Percentiles rank a stretch among this genome's conserved stretches.
Conservation (phyloP, 305 asterid species). For the Nicotiana rustica region DNA sequence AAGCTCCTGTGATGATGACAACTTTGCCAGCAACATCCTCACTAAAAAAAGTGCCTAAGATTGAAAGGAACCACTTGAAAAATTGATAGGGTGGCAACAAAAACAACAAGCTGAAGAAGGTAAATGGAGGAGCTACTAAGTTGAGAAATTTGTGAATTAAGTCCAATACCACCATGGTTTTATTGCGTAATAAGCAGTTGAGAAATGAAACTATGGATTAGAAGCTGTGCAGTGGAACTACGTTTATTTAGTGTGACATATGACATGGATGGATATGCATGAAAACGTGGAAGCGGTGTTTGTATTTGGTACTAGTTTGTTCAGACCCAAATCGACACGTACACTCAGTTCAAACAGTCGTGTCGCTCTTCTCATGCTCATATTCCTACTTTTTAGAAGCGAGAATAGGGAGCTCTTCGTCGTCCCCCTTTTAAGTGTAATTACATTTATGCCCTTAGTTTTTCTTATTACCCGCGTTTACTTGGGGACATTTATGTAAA, state of each 20-base stretch:
- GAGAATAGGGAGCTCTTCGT: too few species aligned
- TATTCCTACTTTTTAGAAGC: not conserved
- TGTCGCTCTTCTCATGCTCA: not conserved
- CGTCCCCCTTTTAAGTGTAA: too few species aligned
- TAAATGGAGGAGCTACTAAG: constrained; percentile 68
- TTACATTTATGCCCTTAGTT: too few species aligned
- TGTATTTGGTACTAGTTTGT: not conserved
- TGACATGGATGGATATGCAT: not conserved
- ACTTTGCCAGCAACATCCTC: constrained; percentile 81
- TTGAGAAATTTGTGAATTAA: constrained; percentile 71
- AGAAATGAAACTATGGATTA: not conserved
- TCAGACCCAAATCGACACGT: not conserved
- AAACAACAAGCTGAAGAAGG: constrained; percentile 68
- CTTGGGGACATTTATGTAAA: too few species aligned
- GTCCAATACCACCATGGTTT: constrained; percentile 42
- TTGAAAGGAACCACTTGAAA: constrained; percentile 64
- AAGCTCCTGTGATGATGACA: constrained; percentile 85
- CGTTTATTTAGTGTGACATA: not conserved
- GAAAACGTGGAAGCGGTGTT: not conserved
- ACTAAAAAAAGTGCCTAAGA: constrained; percentile 54
- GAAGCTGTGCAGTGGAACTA: not conserved
- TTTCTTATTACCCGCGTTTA: too few species aligned
- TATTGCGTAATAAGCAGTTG: too few species aligned
- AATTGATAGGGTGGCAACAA: constrained; percentile 68
- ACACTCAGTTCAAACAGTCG: not conserved